Evolutionary conservation across 2,329 filamentous ascomycete species (phyloP), one percentile per base, ranked within the genome.

Genomic region (Dendryphion nanum): DNA sequence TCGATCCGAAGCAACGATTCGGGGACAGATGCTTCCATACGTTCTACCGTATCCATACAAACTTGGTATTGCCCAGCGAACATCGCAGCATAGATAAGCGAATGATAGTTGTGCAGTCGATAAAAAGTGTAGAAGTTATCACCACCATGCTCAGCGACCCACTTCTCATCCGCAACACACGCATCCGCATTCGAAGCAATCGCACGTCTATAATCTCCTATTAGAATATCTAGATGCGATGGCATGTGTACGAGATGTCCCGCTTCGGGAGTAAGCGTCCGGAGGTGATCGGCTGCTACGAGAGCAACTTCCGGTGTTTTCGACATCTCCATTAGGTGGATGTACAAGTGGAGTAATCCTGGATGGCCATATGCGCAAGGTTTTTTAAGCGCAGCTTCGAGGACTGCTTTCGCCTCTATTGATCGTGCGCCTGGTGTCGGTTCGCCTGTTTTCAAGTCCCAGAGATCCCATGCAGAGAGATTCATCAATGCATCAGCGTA

Each of bases 291-390:
- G 4, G 83, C 83, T 0, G 76, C 70, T 0, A 75, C 67, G 13
- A 86, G 59, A 1, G 81, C 85, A 1, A 65, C 57, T 57, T 87
- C 85, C 0, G 85, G 85, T 0, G 69, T 73, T 0, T 71, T 67
- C 0, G 84, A 88, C 85, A 88, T 88, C 55, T 89, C 85, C 72
- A 87, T 85, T 3, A 87, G 74, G 50, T 89, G 85, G 26, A 89
- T 85, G 59, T 89, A 89, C 20, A 88, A 66, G 59, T 90, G 86
- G 5, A 89, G 69, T 0, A 89, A 62, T 0, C 85, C 86, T 0
- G 86, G 82, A 51, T 93, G 86, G 5, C 67, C 50, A 3, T 70
- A 59, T 1, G 71, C 76, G 23, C 23, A 8, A 2, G 10, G 10
- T 13, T 69, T 71, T 2, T 62, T 53, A 14, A 90, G 64, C 0